These are phyloP conservation scores for Sistotremastrum niveocremeum DNA, from an alignment of 768 basidiomycete species.

Conservation along the genomic window DNA sequence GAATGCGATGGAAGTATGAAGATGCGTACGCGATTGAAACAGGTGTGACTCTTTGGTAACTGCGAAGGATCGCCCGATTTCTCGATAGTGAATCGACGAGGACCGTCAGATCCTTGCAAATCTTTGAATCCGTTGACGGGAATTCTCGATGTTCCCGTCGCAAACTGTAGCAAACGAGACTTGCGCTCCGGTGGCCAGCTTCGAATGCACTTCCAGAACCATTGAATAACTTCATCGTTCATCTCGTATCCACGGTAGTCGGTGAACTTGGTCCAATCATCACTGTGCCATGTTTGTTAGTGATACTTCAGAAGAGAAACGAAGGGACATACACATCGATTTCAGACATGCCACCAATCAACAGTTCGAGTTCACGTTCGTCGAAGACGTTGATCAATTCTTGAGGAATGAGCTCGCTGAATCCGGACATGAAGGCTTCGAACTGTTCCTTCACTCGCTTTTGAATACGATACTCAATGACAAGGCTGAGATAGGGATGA, in stretches of 20 bases:
- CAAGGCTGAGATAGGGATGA: conserved; percentile 21
- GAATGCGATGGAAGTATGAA: background rate
- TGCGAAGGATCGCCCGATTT: conserved; percentile 96
- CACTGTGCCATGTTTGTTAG: conserved; percentile 28
- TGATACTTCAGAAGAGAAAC: background rate
- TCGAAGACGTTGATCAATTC: conserved; percentile 98
- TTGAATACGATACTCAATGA: conserved; percentile 96
- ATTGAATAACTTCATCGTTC: conserved; percentile 93
- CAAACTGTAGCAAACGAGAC: conserved; percentile 89
- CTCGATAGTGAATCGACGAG: conserved; percentile 94
- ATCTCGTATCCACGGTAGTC: conserved; percentile 96
- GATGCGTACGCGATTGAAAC: background rate
- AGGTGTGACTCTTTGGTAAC: conserved; percentile 71
- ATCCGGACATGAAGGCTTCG: conserved; percentile 99
- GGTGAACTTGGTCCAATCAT: conserved; percentile 99
- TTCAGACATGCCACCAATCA: conserved; percentile 99
- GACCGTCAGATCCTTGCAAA: conserved; percentile 94
- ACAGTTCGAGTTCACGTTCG: conserved; percentile 89
- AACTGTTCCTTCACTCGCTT: conserved; percentile 98
- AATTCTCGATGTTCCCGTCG: conserved; percentile 92
- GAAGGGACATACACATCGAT: conserved; percentile 79
- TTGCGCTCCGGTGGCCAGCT: conserved; percentile 98
- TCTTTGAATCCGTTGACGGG: conserved; percentile 99
- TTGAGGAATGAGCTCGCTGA: conserved; percentile 97
- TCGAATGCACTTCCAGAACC: conserved; percentile 99